Evolutionary conservation across 345 rosid genomes (phyloP), one percentile per base, ranked within the genome.

Genomic region (Trapa incisa): DNA sequence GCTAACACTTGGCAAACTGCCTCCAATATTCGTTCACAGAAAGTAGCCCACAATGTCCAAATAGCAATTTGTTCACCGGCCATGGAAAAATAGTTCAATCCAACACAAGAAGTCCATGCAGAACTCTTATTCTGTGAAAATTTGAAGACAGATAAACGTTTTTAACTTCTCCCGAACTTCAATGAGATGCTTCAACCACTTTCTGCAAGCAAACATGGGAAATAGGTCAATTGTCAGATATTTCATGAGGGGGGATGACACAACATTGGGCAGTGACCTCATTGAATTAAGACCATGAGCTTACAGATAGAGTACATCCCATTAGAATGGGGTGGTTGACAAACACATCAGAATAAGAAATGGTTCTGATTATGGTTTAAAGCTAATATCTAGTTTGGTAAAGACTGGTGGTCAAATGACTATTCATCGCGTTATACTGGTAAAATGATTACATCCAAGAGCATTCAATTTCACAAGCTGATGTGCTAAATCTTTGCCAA

Each of bases 151-250:
- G 48, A 41, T 29, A 39, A 50, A 65, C 29, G 29, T 22, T 22
- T 37, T n/a, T 48, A 17, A 65, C 47, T 41, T 13, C 47, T 65
- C 29, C 68, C 74, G 68, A 70, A 70, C 66, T 68, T 80, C 73
- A 85, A 47, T 80, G 82, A 33, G 78, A 75, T 35, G 80, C 83
- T 73, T 75, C 85, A 61, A 73, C 72, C 69, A 70, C 6, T 39
- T 73, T 74, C 88, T 84, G 91, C 70, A 75, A 74, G 61, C 39
- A 64, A 47, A 66, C 43, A 45, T 45, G 11, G 57, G 32, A 65
- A 37, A 74, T 15, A 22, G 16, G 35, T 33, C 29, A 13, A 14
- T 42, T 12, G 3, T 17, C 33, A n/a, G 66, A 63, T 41, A 41
- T 41, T 8, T 41, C 43, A 4, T 41, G 43, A 41, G 43, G 43